Conservation (phyloP, 2,329 filamentous ascomycete genomes). For the Metarhizium brunneum region DNA sequence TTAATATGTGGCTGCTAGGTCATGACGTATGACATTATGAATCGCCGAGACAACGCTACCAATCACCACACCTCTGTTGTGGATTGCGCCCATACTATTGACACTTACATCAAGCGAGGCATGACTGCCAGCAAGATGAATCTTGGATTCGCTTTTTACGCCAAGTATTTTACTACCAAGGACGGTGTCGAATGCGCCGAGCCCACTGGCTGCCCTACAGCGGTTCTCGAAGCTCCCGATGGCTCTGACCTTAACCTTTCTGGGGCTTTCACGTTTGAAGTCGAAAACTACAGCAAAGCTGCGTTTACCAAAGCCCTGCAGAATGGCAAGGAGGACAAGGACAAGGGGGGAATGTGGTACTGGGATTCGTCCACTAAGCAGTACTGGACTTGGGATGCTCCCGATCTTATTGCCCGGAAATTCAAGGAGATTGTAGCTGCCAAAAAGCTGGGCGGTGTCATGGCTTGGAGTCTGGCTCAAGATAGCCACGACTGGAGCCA, state of each 20-base stretch:
- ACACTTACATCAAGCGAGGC: conserved; percentile 50
- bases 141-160: conserved; percentile 60
- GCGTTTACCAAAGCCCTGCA: conserved; percentile 32
- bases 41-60: conserved; percentile 58
- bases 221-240: conserved; percentile 47
- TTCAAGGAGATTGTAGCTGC: conserved; percentile 32
- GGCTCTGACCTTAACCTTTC: conserved; percentile 48
- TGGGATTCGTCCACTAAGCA: conserved; percentile 34
- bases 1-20: conserved; percentile 25
- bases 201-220: conserved; percentile 50
- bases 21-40: conserved; percentile 67
- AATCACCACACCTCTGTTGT: conserved; percentile 54
- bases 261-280: conserved; percentile 31
- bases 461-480: conserved; percentile 45
- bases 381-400: conserved; percentile 49
- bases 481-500: conserved; percentile 35
- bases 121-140: conserved; percentile 47
- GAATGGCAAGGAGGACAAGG: conserved; percentile 32
- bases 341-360: conserved; percentile 45
- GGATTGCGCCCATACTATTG: conserved; percentile 43
- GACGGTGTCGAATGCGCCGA: conserved; percentile 32
- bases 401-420: conserved; percentile 37
- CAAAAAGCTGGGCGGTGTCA: conserved; percentile 37
- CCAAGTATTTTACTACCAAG: conserved; percentile 50
- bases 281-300: conserved; percentile 15